phyloP scores from a whole-genome alignment of 805 yeast species.

The Kuraishia cidri region DNA sequence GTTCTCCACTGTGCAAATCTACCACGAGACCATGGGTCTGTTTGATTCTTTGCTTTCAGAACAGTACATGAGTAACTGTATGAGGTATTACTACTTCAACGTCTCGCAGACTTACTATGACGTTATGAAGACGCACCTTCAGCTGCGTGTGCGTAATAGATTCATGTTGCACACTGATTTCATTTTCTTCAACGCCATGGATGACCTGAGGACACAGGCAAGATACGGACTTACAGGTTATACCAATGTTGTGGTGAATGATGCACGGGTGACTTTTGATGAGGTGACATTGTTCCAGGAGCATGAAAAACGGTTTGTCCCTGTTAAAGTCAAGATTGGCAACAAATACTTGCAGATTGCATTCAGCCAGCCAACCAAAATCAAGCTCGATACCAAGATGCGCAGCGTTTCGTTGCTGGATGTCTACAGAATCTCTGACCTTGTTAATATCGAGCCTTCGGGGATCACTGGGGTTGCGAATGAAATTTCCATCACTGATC shows the following conservation, averaged over 20 bases:
- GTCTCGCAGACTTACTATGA: constrained; percentile 21
- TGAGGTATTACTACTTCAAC: constrained; percentile 41
- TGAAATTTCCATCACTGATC: constrained; percentile 35
- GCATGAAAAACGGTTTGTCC: constrained; percentile 38
- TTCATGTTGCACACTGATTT: constrained; percentile 5
- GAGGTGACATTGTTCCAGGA: constrained; percentile 46
- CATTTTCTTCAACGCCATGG: constrained; percentile 34
- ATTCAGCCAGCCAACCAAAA: constrained; percentile 30
- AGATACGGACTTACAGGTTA: constrained; percentile 33
- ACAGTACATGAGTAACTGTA: constrained; percentile 41
- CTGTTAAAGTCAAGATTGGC: constrained; percentile 63
- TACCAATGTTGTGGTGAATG: constrained; percentile 31
- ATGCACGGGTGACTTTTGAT: constrained; percentile 40
- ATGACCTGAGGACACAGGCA: constrained; percentile 32
- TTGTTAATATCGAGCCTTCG: constrained; percentile 30
- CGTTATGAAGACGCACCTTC: constrained; percentile 4
- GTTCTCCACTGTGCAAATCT: constrained; percentile 19
- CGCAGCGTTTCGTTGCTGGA: constrained; percentile 29
- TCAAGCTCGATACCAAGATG: constrained; percentile 25
- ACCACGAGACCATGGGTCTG: constrained; percentile 6
- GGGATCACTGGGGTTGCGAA: constrained; percentile 35
- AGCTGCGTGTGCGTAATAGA: constrained; percentile 3
- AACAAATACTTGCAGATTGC: constrained; percentile 54
- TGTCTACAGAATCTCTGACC: constrained; percentile 28
- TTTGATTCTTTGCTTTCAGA: constrained; percentile 33